phyloP scores from a whole-genome alignment of 2,329 filamentous ascomycete genomes.

The Epichloe festucae region DNA sequence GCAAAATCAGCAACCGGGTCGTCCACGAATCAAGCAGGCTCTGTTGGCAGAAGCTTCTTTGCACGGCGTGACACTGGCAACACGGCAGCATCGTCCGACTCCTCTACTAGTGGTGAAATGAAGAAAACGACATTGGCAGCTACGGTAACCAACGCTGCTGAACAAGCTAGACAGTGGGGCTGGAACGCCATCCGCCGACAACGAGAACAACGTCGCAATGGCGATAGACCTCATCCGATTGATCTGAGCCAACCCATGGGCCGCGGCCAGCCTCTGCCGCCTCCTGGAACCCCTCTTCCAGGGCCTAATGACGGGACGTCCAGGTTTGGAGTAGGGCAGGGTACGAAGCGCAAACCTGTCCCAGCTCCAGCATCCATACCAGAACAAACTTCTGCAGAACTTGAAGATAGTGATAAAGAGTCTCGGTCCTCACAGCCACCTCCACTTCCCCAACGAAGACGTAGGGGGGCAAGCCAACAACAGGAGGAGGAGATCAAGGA shows the following conservation, averaged over 20 bases:
- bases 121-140: slow-evolving; percentile 41
- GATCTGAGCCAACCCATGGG: slow-evolving; percentile 60
- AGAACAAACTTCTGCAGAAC: slow-evolving; percentile 9
- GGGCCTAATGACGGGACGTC: slow-evolving; percentile 45
- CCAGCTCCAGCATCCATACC: slow-evolving; percentile 33
- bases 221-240: slow-evolving; percentile 22
- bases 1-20: slow-evolving; percentile 24
- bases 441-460: slow-evolving; percentile 34
- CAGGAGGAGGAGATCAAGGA: slow-evolving; percentile 29
- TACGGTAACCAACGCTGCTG: slow-evolving; percentile 38
- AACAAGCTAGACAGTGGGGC: slow-evolving; percentile 45
- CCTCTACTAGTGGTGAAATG: slow-evolving; percentile 20
- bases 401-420: slow-evolving; percentile 18
- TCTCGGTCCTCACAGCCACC: slow-evolving; percentile 19
- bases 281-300: slow-evolving; percentile 67
- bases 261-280: slow-evolving; percentile 67
- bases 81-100: slow-evolving; percentile 22
- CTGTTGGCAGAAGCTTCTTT: slow-evolving; percentile 28
- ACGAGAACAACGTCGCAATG: slow-evolving; percentile 27
- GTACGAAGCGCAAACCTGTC: slow-evolving; percentile 54
- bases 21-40: slow-evolving; percentile 26
- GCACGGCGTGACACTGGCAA: slow-evolving; percentile 25
- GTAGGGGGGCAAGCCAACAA: slow-evolving; percentile 23
- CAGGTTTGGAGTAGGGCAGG: slow-evolving; percentile 41
- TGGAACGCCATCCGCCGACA: slow-evolving; percentile 42